Conservation (phyloP, 768 basidiomycete genomes). For the Tulasnella sp. region DNA sequence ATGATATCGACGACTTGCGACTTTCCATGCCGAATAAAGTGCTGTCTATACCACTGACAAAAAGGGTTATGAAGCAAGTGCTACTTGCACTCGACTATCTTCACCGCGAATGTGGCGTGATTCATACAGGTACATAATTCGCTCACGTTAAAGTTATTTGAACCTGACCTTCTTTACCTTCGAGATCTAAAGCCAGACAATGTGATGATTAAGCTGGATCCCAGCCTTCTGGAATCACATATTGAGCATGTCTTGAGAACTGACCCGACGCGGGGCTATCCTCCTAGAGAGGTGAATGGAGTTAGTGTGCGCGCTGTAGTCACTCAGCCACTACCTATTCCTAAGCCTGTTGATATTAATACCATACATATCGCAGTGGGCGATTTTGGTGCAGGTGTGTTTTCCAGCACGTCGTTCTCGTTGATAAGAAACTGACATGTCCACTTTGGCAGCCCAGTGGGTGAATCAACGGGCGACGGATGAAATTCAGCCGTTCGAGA, state of each 20-base stretch:
- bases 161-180: neutral
- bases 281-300: neutral
- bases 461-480: neutral
- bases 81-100: slow-evolving; percentile 25
- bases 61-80: slow-evolving; percentile 22
- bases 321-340: slow-evolving; percentile 24
- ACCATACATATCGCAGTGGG: slow-evolving; percentile 19
- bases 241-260: slow-evolving; percentile 16
- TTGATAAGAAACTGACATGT: neutral
- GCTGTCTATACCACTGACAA: slow-evolving; percentile 14
- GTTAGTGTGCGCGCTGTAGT: slow-evolving; percentile 21
- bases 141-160: neutral
- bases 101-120: slow-evolving; percentile 20
- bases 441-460: neutral
- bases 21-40: neutral
- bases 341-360: slow-evolving; percentile 9
- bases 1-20: neutral
- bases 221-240: slow-evolving; percentile 7
- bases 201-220: slow-evolving; percentile 14
- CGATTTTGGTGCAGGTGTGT: slow-evolving; percentile 19
- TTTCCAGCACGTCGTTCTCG: no score
- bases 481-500: neutral
- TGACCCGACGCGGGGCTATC: slow-evolving; percentile 8
- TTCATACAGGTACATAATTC: slow-evolving; percentile 20
- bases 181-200: slow-evolving; percentile 23